Base-by-base conservation (phyloP, 2,329 filamentous ascomycete species). In the Chrysoporthe puriensis region DNA sequence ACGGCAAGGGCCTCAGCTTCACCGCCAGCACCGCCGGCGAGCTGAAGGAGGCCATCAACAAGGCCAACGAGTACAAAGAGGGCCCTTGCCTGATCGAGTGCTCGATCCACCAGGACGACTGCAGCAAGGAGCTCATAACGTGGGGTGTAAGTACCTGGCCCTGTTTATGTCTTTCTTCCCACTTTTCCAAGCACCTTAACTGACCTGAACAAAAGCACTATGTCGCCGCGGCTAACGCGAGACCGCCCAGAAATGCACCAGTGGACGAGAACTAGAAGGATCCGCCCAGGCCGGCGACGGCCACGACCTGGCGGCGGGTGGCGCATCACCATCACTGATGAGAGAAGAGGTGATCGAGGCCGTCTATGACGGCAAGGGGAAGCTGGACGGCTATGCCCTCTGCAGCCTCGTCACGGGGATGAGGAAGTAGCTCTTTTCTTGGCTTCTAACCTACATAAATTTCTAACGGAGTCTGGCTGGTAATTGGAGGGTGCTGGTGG, bases 31-130 rank as follows among this genome's bases (percentile, higher is more conserved):
- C 73, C 21, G 72, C 72, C 48, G 73, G 73, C 58, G 71, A 73
- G 69, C 67, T 74, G 50, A 68, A 63, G 21, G 67, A 71, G 6
- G 73, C 73, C 21, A 65, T 74, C 50, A 18, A 48, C 48, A 62
- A 64, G 18, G 72, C 73, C 18, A 56, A 40, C 44, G 68, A 69
- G 59, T 64, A 73, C 66, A 71, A 69, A 63, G 69, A 69, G 11
- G 73, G 73, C 16, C 73, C 73, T 1, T 72, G 72, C 36, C 66
- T 74, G 59, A 73, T 74, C 56, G 73, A 74, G 72, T 74, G 73
- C 60, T 66, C 68, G 9, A 74, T 74, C 62, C 69, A 74, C 63
- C 73, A 74, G 72, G 73, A 74, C 54, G 73, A 74, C 50, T 74
- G 73, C 68, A 72, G 70, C 56, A 69, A 66, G 67, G 73, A 74